phyloP scores from a whole-genome alignment of 148 eudicot species.

The Rhododendron kiyosumense region DNA sequence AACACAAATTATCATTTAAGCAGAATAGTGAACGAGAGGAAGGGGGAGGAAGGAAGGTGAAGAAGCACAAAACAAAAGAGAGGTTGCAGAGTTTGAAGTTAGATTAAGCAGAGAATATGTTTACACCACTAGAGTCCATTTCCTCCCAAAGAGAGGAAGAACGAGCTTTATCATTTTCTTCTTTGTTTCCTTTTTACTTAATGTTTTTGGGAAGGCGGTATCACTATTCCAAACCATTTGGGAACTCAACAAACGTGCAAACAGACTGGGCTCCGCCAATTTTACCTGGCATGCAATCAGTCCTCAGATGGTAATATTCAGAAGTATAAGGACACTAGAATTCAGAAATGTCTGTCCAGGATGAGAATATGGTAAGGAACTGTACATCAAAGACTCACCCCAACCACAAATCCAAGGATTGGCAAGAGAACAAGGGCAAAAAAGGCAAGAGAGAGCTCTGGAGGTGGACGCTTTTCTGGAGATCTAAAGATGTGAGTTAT shows the following conservation, averaged over 20 bases:
- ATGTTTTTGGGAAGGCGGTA: neutral
- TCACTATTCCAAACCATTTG: too few species aligned
- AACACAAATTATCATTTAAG: neutral
- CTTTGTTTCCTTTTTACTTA: neutral
- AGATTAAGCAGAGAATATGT: neutral
- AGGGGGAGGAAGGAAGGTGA: too few species aligned
- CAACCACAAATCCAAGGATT: slow-evolving; percentile 71
- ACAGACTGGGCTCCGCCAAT: neutral
- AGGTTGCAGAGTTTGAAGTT: neutral
- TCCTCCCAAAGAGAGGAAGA: neutral
- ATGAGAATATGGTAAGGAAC: neutral
- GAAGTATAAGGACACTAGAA: neutral
- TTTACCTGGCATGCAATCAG: neutral
- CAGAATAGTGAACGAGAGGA: neutral
- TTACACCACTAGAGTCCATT: neutral
- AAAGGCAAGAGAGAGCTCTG: slow-evolving; percentile 66
- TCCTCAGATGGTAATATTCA: neutral
- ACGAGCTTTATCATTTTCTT: neutral
- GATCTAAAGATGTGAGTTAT: slow-evolving; percentile 73
- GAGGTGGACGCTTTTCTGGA: slow-evolving; percentile 83
- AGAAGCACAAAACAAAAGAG: neutral
- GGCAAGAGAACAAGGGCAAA: slow-evolving; percentile 73
- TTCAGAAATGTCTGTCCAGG: neutral
- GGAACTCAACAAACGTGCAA: neutral
- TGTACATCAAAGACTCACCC: slow-evolving; percentile 46